Percentiles rank a stretch among this genome's conserved stretches.
Evolutionary conservation across 2,329 filamentous ascomycete genomes (phyloP).

Genomic region (Tympanopsis confertula): DNA sequence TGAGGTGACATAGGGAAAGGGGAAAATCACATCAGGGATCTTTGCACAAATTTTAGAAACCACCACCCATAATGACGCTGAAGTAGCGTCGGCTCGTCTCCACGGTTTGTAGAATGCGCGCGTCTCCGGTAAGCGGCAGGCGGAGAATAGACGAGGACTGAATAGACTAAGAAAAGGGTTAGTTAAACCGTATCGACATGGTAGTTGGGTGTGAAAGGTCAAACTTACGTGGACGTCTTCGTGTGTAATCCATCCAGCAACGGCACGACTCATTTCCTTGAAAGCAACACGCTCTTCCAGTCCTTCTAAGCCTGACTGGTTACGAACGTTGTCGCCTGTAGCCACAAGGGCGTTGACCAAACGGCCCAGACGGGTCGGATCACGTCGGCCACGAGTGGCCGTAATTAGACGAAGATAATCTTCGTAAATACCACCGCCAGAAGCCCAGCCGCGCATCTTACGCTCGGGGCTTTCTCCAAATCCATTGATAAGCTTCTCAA

Average conservation of each 20-base stretch:
- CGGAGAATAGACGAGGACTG: background rate
- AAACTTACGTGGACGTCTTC: background rate
- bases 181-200: background rate
- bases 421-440: background rate
- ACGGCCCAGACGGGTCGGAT: background rate
- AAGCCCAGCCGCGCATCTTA: background rate
- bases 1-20: too few relatives aligned
- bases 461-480: background rate
- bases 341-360: background rate
- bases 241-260: background rate
- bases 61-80: background rate
- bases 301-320: background rate
- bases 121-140: slow-evolving; percentile 1
- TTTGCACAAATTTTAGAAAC: background rate
- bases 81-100: background rate
- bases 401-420: background rate
- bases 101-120: background rate
- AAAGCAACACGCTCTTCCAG: background rate
- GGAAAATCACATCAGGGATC: background rate
- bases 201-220: background rate
- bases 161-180: background rate
- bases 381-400: background rate
- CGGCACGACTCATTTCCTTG: slow-evolving; percentile 1
- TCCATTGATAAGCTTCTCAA: background rate
- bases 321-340: background rate